Conservation (phyloP, 164 flowering plant genomes). For the Aristolochia fimbriata region DNA sequence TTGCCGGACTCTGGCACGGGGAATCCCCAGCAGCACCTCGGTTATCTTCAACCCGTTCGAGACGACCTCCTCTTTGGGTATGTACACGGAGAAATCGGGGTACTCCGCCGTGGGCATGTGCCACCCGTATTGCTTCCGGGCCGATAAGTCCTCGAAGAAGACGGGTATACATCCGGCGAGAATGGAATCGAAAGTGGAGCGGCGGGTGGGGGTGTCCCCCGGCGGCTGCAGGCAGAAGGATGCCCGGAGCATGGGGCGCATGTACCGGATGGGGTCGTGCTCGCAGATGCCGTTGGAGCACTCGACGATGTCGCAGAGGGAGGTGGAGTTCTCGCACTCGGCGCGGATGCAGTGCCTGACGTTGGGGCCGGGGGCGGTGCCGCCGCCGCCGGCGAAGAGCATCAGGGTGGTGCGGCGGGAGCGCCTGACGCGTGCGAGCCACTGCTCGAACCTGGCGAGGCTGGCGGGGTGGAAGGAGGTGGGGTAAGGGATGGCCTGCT, state of each 20-base stretch:
- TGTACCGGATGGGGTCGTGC: conserved; percentile 75
- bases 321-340: conserved; percentile 41
- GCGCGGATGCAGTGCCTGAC: conserved; percentile 64
- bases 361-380: conserved; percentile 47
- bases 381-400: conserved; percentile 92
- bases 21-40: conserved; percentile 61
- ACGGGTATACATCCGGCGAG: conserved; percentile 94
- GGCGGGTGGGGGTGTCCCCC: conserved; percentile 84
- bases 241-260: conserved; percentile 81
- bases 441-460: conserved; percentile 33
- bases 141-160: conserved; percentile 82
- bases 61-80: conserved; percentile 91
- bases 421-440: conserved; percentile 49
- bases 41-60: conserved; percentile 55
- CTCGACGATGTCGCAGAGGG: conserved; percentile 58
- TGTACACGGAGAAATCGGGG: conserved; percentile 63
- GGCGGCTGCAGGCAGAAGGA: conserved; percentile 93
- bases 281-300: conserved; percentile 74
- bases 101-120: conserved; percentile 59
- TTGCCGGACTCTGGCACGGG: conserved; percentile 42
- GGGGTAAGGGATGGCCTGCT: conserved; percentile 78
- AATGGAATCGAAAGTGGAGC: conserved; percentile 78
- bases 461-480: conserved; percentile 83
- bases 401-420: conserved; percentile 43
- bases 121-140: conserved; percentile 70